phyloP scores from a whole-genome alignment of 1,139 yeast genomes.

The Pichia sp. region DNA sequence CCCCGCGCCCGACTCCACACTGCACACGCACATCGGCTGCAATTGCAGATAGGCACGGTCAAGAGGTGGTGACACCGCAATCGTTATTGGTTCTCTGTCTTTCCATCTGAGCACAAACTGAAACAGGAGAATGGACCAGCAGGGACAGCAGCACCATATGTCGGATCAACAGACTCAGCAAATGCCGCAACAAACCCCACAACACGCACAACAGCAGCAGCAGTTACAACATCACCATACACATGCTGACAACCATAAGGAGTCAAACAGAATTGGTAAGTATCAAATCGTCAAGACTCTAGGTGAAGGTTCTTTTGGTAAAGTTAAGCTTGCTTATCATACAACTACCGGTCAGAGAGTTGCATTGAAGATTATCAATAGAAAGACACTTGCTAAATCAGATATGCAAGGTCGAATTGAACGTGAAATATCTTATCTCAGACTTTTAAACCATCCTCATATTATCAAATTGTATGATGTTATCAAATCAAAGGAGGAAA shows the following conservation, averaged over 20 bases:
- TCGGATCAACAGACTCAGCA: constrained; percentile 1
- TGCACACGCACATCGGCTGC: too few species aligned
- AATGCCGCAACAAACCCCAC: too few species aligned
- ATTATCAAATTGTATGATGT: constrained; percentile 95
- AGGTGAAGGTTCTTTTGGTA: constrained; percentile 98
- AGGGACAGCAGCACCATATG: constrained; percentile 12
- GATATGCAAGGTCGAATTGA: constrained; percentile 98
- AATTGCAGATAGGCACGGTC: too few species aligned
- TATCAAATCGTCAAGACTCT: constrained; percentile 90
- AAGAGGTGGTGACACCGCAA: too few species aligned
- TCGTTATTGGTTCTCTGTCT: neutral
- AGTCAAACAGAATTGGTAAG: constrained; percentile 59
- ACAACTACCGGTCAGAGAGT: constrained; percentile 88
- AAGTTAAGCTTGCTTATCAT: constrained; percentile 92
- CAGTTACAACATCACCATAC: neutral
- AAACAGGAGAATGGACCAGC: constrained; percentile 7
- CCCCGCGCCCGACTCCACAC: too few species aligned
- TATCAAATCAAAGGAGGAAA: constrained; percentile 90
- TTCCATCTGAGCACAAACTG: neutral
- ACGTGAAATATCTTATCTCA: constrained; percentile 84
- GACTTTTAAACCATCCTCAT: constrained; percentile 91
- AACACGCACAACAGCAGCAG: neutral
- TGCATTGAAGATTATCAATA: constrained; percentile 88
- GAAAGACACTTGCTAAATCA: constrained; percentile 87
- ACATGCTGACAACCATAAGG: neutral